Evolutionary conservation across 495 filamentous ascomycete genomes (phyloP).

Genomic region (Xylaria intraflava): DNA sequence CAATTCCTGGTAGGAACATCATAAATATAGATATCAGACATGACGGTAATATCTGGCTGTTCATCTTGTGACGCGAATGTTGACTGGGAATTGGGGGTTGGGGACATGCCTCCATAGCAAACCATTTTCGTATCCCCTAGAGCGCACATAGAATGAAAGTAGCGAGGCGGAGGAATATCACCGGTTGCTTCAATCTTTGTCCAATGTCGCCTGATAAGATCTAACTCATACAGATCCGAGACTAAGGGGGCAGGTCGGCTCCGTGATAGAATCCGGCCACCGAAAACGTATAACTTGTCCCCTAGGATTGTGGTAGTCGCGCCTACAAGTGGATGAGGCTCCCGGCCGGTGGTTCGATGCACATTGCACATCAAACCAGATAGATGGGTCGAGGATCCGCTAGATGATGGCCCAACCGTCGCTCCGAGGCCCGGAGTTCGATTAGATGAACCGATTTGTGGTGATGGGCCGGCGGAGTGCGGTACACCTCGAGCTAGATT

Average conservation of each 20-base stretch:
- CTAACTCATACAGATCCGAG: conserved; percentile 84
- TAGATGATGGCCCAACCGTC: conserved; percentile 42
- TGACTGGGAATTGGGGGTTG: conserved; percentile 47
- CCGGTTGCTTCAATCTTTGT: conserved; percentile 76
- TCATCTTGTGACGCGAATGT: conserved; percentile 50
- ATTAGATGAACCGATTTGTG: conserved; percentile 26
- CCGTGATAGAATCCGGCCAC: conserved; percentile 78
- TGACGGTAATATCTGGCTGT: conserved; percentile 87
- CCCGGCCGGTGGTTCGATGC: conserved; percentile 78
- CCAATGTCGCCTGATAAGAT: conserved; percentile 89
- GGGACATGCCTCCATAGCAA: conserved; percentile 97
- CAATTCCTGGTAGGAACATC: conserved; percentile 81
- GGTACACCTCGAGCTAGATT: conserved; percentile 46
- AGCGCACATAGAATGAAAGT: conserved; percentile 93
- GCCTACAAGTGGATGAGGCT: conserved; percentile 86
- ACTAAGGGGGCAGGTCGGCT: conserved; percentile 73
- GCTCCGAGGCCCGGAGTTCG: conserved; percentile 42
- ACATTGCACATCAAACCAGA: conserved; percentile 93
- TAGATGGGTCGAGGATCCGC: conserved; percentile 51
- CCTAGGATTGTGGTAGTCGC: conserved; percentile 92
- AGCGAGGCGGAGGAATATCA: conserved; percentile 81
- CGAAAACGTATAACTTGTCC: conserved; percentile 94
- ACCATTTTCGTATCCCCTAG: conserved; percentile 93
- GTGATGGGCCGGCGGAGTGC: conserved; percentile 44
- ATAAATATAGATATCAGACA: conserved; percentile 96